Conservation (phyloP, 2,329 filamentous ascomycete species). For the Fusarium neocosmosporiellum region DNA sequence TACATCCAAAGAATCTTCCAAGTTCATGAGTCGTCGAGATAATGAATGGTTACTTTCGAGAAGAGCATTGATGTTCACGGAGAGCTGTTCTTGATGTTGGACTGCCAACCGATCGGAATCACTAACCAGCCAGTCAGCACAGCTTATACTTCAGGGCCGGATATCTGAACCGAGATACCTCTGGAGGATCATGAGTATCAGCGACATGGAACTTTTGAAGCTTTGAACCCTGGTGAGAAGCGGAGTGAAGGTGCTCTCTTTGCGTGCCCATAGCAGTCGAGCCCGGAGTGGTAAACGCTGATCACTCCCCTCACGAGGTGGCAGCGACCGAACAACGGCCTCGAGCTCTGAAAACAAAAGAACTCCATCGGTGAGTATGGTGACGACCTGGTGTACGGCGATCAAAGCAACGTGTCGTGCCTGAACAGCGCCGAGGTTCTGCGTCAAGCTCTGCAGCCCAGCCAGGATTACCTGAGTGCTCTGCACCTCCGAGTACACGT, state of each 20-base stretch:
- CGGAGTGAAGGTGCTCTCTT: background rate
- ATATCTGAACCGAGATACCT: background rate
- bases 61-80: conserved; percentile 9
- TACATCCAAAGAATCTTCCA: conserved; percentile 4
- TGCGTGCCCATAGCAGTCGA: background rate
- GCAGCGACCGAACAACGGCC: background rate
- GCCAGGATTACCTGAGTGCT: conserved; percentile 10
- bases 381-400: background rate
- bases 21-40: background rate
- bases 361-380: conserved; percentile 1
- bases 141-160: background rate
- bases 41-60: background rate
- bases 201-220: background rate
- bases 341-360: conserved; percentile 27
- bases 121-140: background rate
- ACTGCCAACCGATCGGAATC: background rate
- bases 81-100: conserved; percentile 38
- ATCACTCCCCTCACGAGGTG: rapidly evolving
- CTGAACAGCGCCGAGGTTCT: rapidly evolving
- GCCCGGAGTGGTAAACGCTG: background rate
- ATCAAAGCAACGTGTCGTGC: background rate
- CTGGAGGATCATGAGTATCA: background rate
- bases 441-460: background rate
- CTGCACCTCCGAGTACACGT: conserved; percentile 20
- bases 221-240: background rate